phyloP scores from a whole-genome alignment of 169 alveolate species.

The Cryptosporidium ubiquitum region DNA sequence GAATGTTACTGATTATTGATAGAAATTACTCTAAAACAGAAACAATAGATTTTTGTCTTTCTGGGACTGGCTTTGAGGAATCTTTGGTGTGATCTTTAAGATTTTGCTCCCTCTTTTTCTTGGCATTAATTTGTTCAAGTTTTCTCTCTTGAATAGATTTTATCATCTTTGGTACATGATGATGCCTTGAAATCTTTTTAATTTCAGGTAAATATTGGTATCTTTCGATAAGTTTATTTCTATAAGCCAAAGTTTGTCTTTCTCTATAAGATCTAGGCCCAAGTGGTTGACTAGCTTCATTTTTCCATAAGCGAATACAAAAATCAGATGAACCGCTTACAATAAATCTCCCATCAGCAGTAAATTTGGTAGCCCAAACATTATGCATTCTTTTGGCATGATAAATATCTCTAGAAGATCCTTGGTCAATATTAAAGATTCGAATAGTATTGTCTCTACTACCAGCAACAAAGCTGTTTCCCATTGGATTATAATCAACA shows the following conservation, averaged over 20 bases:
- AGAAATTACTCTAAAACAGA: conserved; percentile 12
- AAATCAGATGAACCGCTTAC: conserved; percentile 97
- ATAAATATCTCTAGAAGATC: conserved; percentile 95
- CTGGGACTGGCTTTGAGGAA: conserved; percentile 39
- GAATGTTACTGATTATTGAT: not conserved
- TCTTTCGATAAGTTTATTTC: conserved; percentile 85
- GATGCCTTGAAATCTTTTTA: conserved; percentile 87
- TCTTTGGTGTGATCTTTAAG: conserved; percentile 52
- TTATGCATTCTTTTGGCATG: conserved; percentile 97
- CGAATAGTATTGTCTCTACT: conserved; percentile 97
- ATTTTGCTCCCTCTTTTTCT: conserved; percentile 79
- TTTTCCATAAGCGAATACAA: conserved; percentile 97
- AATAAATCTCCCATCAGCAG: conserved; percentile 94
- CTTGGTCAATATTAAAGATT: conserved; percentile 90
- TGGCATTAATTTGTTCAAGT: conserved; percentile 80
- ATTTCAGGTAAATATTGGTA: conserved; percentile 86
- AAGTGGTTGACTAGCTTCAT: conserved; percentile 87
- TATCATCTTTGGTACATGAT: conserved; percentile 87
- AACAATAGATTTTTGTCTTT: conserved; percentile 61
- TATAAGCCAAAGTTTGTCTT: conserved; percentile 85
- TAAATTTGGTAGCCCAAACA: conserved; percentile 89
- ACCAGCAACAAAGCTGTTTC: conserved; percentile 97
- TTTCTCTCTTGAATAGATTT: conserved; percentile 82
- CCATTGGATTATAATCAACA: conserved; percentile 96
- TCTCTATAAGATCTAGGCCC: conserved; percentile 82